Evolutionary conservation across 805 yeast species (phyloP).

Genomic region (Candida krabiensis): DNA sequence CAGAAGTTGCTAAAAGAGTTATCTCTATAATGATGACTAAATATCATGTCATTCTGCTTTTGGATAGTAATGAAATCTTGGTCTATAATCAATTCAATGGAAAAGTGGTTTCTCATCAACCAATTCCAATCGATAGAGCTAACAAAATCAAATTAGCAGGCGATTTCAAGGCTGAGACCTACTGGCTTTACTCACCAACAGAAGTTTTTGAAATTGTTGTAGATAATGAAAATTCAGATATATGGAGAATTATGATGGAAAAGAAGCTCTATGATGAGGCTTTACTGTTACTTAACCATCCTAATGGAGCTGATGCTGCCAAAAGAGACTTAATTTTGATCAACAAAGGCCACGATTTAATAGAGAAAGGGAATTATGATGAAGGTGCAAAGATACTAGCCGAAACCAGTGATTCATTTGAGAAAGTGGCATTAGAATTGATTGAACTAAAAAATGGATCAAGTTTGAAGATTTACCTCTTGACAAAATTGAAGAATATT

Average conservation of each 20-base stretch:
- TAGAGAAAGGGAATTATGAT: constrained; percentile 28
- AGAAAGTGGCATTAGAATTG: constrained; percentile 60
- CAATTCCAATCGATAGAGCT: constrained; percentile 31
- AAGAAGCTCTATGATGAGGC: constrained; percentile 65
- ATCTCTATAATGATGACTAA: constrained; percentile 47
- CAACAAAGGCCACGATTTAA: constrained; percentile 53
- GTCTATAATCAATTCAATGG: constrained; percentile 53
- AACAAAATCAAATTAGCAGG: constrained; percentile 45
- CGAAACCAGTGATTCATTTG: constrained; percentile 63
- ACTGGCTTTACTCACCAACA: constrained; percentile 68
- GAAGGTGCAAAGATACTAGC: constrained; percentile 64
- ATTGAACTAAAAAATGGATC: constrained; percentile 42
- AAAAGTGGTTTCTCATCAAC: constrained; percentile 41
- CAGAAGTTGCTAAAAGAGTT: constrained; percentile 13
- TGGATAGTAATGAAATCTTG: constrained; percentile 40
- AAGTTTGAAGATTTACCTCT: constrained; percentile 48
- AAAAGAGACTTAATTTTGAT: constrained; percentile 50
- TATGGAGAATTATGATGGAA: constrained; percentile 68
- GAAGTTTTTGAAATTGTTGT: constrained; percentile 72
- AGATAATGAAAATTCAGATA: constrained; percentile 65
- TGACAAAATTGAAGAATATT: constrained; percentile 38
- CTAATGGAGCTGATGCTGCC: constrained; percentile 36
- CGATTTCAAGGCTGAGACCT: constrained; percentile 56
- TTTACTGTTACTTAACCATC: constrained; percentile 35
- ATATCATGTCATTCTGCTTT: constrained; percentile 52